Base-by-base conservation (phyloP, 2,329 filamentous ascomycete genomes). In the Dothideomycetes sp. region DNA sequence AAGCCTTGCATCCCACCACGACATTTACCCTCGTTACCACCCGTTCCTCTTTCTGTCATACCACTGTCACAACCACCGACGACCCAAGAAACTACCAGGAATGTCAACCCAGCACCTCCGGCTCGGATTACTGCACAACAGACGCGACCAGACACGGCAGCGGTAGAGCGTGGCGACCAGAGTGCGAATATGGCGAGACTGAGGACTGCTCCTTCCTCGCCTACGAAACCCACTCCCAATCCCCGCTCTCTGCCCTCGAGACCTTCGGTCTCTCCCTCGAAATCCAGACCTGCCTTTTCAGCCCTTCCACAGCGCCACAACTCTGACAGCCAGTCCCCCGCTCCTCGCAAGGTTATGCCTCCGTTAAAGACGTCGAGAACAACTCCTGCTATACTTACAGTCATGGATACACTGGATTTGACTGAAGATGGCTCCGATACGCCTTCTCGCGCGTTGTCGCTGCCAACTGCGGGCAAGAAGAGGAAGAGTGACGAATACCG, bases 401-500 rank as follows among this genome's bases (percentile, higher is more conserved):
- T 53, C 23, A 43, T 58, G 7, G 57, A 61, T 41, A 47, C 57
- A 15, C 51, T 60, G 51, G 58, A 61, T 37, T 37, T 60, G 37
- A 60, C 58, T 1, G 56, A 57, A 22, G 49, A 50, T 13, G n/a
- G 17, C 45, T 55, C 31, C 44, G 46, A 18, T 4, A 48, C 41
- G 2, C 33, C 49, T n/a, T 45, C 32, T 36, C 41, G 37, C 15
- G 30, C 20, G 4, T 31, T 39, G 9, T 33, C 45, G 1, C 29
- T 31, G 4, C 27, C 43, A 4, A 48, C 23, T 12, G 29, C 43
- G 4, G 52, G 51, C 6, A 61, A 60, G 42, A 70, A 69, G 51
- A 57, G 67, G 30, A 68, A 67, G 51, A 69, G 65, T 48, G 61
- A 64, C n/a, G 65, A 68, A 41, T 60, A 58, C 33, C 61, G 38